Evolutionary conservation across 495 filamentous ascomycete genomes (phyloP).

Genomic region (Hypoxylon fragiforme): DNA sequence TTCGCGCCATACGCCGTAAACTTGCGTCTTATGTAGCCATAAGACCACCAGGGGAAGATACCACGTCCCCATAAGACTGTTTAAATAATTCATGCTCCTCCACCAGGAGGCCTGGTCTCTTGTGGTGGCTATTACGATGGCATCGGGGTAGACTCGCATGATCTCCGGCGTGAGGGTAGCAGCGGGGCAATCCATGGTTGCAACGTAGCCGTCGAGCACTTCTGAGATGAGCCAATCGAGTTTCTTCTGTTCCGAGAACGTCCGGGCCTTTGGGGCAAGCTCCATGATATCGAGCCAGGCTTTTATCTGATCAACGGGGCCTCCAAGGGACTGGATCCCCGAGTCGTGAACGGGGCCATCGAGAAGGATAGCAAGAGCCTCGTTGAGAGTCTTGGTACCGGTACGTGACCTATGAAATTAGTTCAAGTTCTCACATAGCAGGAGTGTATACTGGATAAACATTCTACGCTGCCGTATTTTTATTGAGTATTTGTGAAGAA

Average conservation of each 20-base stretch:
- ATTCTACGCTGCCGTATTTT: neutral
- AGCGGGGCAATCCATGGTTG: conserved; percentile 41
- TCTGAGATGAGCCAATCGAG: conserved; percentile 39
- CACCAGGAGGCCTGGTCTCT: conserved; percentile 39
- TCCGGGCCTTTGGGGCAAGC: conserved; percentile 34
- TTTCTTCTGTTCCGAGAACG: conserved; percentile 38
- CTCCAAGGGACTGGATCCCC: conserved; percentile 38
- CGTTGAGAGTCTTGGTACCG: conserved; percentile 40
- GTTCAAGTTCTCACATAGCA: neutral
- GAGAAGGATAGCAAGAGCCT: conserved; percentile 37
- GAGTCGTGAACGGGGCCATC: conserved; percentile 39
- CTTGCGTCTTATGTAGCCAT: conserved; percentile 34
- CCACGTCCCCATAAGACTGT: conserved; percentile 37
- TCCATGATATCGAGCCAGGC: conserved; percentile 39
- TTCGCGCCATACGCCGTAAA: conserved; percentile 37
- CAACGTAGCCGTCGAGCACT: conserved; percentile 43
- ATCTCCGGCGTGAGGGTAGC: conserved; percentile 42
- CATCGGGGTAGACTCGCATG: conserved; percentile 43
- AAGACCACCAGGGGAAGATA: conserved; percentile 41
- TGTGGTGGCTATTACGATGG: conserved; percentile 43
- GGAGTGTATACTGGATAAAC: neutral
- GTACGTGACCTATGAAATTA: conserved; percentile 38
- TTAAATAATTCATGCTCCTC: conserved; percentile 38
- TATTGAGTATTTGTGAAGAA: neutral
- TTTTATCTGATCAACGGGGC: conserved; percentile 33